A percentile compares a stretch with the other conserved stretches of the same genome.
phyloP scores from a whole-genome alignment of 1,284 basidiomycete genomes.

The Fistulina hepatica region DNA sequence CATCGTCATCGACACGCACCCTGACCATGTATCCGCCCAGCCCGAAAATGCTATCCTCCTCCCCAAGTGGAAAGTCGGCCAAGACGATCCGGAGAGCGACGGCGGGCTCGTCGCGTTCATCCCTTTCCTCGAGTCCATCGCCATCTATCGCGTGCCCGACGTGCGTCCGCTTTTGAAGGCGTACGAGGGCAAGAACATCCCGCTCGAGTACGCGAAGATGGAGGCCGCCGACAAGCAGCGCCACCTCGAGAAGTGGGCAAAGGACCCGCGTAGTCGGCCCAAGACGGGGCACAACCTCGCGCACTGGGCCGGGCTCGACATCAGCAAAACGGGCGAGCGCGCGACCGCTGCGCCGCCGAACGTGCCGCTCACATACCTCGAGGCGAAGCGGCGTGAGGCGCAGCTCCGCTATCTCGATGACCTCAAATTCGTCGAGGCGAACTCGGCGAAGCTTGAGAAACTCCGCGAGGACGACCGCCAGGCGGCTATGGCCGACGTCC shows the following conservation, averaged over 20 bases:
- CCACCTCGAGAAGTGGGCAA: constrained; percentile 78
- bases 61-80: constrained; percentile 73
- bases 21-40: constrained; percentile 69
- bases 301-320: constrained; percentile 12
- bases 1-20: constrained; percentile 77
- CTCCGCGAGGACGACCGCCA: constrained; percentile 76
- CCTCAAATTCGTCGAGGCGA: constrained; percentile 75
- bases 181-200: constrained; percentile 83
- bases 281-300: constrained; percentile 1
- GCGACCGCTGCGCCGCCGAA: constrained; percentile 15
- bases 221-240: constrained; percentile 72
- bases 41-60: constrained; percentile 87
- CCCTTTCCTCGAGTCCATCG: constrained; percentile 94
- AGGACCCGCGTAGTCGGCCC: constrained; percentile 24
- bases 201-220: constrained; percentile 79
- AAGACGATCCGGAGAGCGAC: no score
- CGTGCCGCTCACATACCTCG: constrained; percentile 77
- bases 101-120: constrained; percentile 83
- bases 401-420: constrained; percentile 81
- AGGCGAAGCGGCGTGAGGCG: constrained; percentile 81
- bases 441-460: constrained; percentile 75
- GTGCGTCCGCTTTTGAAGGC: constrained; percentile 80
- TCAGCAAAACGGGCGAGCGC: no score
- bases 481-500: constrained; percentile 44
- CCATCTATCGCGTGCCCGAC: constrained; percentile 76